Percentiles rank a stretch among this genome's conserved stretches.
phyloP scores from a whole-genome alignment of 768 basidiomycete species.

The Hysterangium stoloniferum region DNA sequence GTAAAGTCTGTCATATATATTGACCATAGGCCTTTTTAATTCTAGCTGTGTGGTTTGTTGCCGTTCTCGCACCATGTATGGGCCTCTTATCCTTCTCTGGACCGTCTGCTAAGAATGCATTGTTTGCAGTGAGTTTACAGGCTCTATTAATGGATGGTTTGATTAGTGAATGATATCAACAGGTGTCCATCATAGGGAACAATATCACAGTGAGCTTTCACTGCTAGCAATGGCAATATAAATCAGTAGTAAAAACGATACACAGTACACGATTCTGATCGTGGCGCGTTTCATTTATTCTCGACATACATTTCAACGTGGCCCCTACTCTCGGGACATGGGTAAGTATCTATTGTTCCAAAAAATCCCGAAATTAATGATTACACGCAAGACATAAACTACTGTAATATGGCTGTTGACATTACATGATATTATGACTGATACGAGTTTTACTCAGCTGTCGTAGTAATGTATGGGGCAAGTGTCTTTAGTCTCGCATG shows the following conservation, averaged over 20 bases:
- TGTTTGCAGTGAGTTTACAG: constrained; percentile 49
- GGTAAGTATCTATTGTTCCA: constrained; percentile 16
- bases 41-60: constrained; percentile 43
- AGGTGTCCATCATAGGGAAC: background rate
- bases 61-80: constrained; percentile 31
- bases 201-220: constrained; percentile 11
- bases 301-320: constrained; percentile 35
- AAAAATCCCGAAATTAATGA: too few relatives aligned
- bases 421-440: too few relatives aligned
- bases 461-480: constrained; percentile 57
- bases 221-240: too few relatives aligned
- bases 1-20: too few relatives aligned
- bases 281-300: constrained; percentile 39
- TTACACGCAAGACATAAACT: constrained; percentile 55
- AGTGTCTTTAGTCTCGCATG: constrained; percentile 48
- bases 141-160: too few relatives aligned
- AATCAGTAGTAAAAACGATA: too few relatives aligned
- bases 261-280: constrained; percentile 39
- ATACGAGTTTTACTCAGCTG: constrained; percentile 18
- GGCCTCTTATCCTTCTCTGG: constrained; percentile 51
- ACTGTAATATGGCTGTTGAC: too few relatives aligned
- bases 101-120: constrained; percentile 44
- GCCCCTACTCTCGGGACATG: constrained; percentile 37
- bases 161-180: too few relatives aligned
- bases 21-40: too few relatives aligned